phyloP scores from a whole-genome alignment of 2,329 filamentous ascomycete species.

The Dactylellina haptotyla region DNA sequence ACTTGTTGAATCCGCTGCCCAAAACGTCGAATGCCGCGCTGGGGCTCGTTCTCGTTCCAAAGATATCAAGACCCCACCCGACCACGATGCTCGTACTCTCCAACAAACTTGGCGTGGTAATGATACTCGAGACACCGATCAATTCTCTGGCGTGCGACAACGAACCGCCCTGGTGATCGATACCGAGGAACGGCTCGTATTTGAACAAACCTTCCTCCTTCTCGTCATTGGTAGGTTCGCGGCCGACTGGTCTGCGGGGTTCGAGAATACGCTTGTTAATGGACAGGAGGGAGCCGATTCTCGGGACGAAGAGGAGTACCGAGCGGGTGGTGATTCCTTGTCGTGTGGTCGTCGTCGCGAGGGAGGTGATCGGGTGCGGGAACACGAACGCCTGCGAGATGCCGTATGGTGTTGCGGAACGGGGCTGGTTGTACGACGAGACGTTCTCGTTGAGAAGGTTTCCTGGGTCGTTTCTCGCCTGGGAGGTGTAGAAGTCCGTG shows the following conservation, averaged over 20 bases:
- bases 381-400: slow-evolving; percentile 84
- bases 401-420: slow-evolving; percentile 74
- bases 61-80: slow-evolving; percentile 87
- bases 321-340: slow-evolving; percentile 90
- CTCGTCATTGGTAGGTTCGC: slow-evolving; percentile 82
- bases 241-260: slow-evolving; percentile 83
- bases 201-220: slow-evolving; percentile 81
- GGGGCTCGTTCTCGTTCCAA: slow-evolving; percentile 84
- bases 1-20: slow-evolving; percentile 91
- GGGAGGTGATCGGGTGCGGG: slow-evolving; percentile 77
- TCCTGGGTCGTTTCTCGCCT: slow-evolving; percentile 83
- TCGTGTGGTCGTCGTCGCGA: slow-evolving; percentile 86
- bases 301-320: slow-evolving; percentile 75
- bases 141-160: slow-evolving; percentile 86
- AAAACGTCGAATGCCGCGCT: slow-evolving; percentile 91
- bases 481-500: slow-evolving; percentile 89
- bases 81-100: slow-evolving; percentile 93
- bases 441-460: slow-evolving; percentile 76
- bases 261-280: slow-evolving; percentile 83
- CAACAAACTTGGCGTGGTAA: slow-evolving; percentile 79
- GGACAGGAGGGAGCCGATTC: slow-evolving; percentile 75
- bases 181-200: slow-evolving; percentile 80
- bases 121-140: slow-evolving; percentile 76
- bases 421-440: slow-evolving; percentile 77
- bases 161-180: slow-evolving; percentile 78